phyloP scores from a whole-genome alignment of 768 basidiomycete genomes.

The Kwoniella bestiolae region DNA sequence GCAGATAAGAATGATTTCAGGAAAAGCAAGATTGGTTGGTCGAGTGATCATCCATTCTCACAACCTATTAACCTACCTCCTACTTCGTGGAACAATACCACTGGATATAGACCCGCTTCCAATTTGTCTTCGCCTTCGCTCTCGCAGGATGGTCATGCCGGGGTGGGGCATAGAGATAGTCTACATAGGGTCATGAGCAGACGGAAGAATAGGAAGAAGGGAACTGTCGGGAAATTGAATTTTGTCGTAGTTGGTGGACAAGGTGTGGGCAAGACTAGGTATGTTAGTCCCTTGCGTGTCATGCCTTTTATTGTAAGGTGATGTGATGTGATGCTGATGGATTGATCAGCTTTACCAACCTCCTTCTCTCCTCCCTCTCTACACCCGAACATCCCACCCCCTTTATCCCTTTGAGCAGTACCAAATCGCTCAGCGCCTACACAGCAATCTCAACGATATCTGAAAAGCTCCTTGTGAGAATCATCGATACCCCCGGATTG shows the following conservation, averaged over 20 bases:
- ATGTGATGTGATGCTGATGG: neutral
- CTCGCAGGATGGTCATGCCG: neutral
- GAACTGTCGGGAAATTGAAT: conserved; percentile 35
- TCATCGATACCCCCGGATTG: conserved; percentile 51
- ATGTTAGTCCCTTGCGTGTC: conserved; percentile 7
- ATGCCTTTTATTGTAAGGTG: neutral
- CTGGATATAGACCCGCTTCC: neutral
- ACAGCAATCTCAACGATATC: conserved; percentile 4
- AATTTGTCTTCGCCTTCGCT: neutral
- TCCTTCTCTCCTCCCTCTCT: conserved; percentile 18
- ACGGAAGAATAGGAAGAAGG: conserved; percentile 20
- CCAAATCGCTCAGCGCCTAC: neutral
- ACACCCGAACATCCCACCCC: conserved; percentile 1
- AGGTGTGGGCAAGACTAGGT: conserved; percentile 50
- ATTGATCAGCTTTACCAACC: conserved; percentile 33
- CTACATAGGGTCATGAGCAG: conserved; percentile 6
- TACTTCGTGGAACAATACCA: conserved; percentile 1
- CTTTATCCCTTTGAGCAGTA: conserved; percentile 1
- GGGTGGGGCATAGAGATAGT: conserved; percentile 9
- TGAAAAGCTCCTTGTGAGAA: conserved; percentile 34
- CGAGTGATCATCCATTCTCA: conserved; percentile 12
- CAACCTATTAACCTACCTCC: conserved; percentile 8
- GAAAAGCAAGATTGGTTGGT: conserved; percentile 19
- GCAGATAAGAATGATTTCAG: conserved; percentile 20
- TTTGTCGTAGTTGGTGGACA: conserved; percentile 47